A percentile compares a stretch with the other conserved stretches of the same genome.
Conservation (phyloP, 768 basidiomycete genomes). For the Rhizopogon rudus region DNA sequence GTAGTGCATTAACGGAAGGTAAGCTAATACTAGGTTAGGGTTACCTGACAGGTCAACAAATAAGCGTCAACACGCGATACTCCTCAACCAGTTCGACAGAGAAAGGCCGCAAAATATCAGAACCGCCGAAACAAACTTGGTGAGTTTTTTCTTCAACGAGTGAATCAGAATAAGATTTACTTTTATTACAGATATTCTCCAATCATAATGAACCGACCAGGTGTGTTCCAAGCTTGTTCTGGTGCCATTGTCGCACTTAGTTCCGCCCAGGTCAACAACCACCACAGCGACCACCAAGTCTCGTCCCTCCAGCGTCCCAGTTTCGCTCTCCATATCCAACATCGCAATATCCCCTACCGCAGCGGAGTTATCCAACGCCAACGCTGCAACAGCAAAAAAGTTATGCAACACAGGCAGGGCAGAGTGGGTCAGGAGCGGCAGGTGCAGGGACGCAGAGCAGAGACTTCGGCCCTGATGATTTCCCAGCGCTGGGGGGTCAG, state of each 20-base stretch:
- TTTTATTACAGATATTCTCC: background rate
- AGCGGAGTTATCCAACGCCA: conserved; percentile 30
- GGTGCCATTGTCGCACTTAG: conserved; percentile 15
- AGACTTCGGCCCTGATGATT: conserved; percentile 81
- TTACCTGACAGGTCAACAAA: conserved; percentile 11
- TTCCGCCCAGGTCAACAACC: conserved; percentile 67
- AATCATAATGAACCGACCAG: conserved; percentile 55
- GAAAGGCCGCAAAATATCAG: conserved; percentile 9
- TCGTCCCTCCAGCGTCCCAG: conserved; percentile 62
- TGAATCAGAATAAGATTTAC: background rate
- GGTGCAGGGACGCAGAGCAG: conserved; percentile 9
- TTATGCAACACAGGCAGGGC: conserved; percentile 78
- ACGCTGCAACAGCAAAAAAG: conserved; percentile 55
- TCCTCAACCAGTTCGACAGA: conserved; percentile 10
- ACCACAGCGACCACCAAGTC: conserved; percentile 74
- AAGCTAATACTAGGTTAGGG: too few species aligned
- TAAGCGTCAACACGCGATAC: conserved; percentile 21
- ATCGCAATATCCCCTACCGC: conserved; percentile 27
- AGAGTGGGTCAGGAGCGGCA: conserved; percentile 29
- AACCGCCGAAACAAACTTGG: conserved; percentile 5
- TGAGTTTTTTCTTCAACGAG: conserved; percentile 1
- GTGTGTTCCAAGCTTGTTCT: conserved; percentile 27
- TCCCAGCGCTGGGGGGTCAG: conserved; percentile 79
- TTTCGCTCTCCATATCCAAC: conserved; percentile 52
- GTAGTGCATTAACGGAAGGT: too few species aligned